Evolutionary conservation across 2,329 filamentous ascomycete genomes (phyloP).

Genomic region (Aspergillus ruber): DNA sequence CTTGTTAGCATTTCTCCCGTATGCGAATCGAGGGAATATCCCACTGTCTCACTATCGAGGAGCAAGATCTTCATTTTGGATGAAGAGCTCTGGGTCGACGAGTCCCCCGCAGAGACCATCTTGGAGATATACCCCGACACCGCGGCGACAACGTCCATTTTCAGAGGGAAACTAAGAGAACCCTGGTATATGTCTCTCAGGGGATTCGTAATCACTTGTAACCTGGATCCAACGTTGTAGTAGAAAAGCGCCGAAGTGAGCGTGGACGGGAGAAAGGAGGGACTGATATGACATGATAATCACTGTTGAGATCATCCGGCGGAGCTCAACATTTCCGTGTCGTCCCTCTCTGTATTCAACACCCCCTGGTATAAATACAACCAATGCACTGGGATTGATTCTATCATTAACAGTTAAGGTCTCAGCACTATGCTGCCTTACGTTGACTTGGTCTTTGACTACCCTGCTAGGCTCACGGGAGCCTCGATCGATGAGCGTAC

Average conservation of each 20-base stretch:
- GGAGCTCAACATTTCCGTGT: neutral
- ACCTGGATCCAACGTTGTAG: neutral
- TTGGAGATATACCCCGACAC: slow-evolving; percentile 93
- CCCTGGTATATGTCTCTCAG: neutral
- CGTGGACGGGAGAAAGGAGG: slow-evolving; percentile 2
- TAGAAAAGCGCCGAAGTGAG: neutral
- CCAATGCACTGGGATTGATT: too few species aligned
- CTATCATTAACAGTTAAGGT: neutral
- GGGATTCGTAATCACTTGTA: neutral
- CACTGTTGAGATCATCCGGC: neutral
- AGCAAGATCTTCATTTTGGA: slow-evolving; percentile 97
- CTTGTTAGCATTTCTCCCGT: too few species aligned
- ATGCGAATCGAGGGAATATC: slow-evolving; percentile 20
- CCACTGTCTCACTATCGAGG: slow-evolving; percentile 81
- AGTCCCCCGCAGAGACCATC: slow-evolving; percentile 83
- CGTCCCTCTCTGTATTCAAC: too few species aligned
- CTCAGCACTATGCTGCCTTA: slow-evolving; percentile 53
- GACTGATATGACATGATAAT: neutral
- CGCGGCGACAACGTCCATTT: slow-evolving; percentile 90
- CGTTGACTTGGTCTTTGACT: slow-evolving; percentile 58
- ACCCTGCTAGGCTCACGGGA: slow-evolving; percentile 51
- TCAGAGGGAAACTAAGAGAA: slow-evolving; percentile 18
- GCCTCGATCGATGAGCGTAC: slow-evolving; percentile 60
- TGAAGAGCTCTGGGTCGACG: slow-evolving; percentile 50
- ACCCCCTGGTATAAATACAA: too few species aligned